A percentile compares a stretch with the other conserved stretches of the same genome.
Evolutionary conservation across 768 basidiomycete species (phyloP).

Genomic region (Leucocoprinus birnbaumii): DNA sequence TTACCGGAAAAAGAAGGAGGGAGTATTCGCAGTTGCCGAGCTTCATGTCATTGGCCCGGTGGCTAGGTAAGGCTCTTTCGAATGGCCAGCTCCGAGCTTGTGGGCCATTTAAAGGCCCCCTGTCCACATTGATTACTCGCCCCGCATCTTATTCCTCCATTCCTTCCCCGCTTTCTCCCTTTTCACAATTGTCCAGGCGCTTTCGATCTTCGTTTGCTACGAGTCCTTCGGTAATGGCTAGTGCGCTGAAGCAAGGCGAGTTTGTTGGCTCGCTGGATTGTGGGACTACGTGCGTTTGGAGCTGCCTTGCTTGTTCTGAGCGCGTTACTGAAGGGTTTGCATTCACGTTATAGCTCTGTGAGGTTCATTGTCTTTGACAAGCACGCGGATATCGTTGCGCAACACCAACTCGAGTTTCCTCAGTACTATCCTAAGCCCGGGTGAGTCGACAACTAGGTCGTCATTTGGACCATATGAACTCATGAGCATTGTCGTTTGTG

Average conservation of each 20-base stretch:
- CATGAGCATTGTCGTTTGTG: background rate
- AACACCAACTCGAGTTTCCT: slow-evolving; percentile 90
- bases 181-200: slow-evolving; percentile 13
- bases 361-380: slow-evolving; percentile 91
- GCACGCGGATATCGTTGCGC: slow-evolving; percentile 81
- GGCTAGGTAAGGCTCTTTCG: slow-evolving; percentile 1
- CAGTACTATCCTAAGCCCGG: slow-evolving; percentile 92
- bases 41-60: slow-evolving; percentile 11
- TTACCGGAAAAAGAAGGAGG: slow-evolving; percentile 1
- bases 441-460: slow-evolving; percentile 32
- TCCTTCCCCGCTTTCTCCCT: slow-evolving; percentile 1
- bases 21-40: background rate
- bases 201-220: slow-evolving; percentile 6
- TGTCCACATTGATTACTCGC: background rate
- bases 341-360: slow-evolving; percentile 56
- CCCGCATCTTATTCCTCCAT: background rate
- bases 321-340: background rate
- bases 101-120: slow-evolving; percentile 14
- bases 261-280: slow-evolving; percentile 94
- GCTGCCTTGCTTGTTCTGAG: background rate
- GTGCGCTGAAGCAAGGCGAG: slow-evolving; percentile 55
- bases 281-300: slow-evolving; percentile 79
- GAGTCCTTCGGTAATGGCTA: slow-evolving; percentile 16
- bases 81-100: slow-evolving; percentile 13
- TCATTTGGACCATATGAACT: background rate